Percentiles rank a stretch among this genome's conserved stretches.
Conservation (phyloP, 257 asterid species). For the Eucommia ulmoides region DNA sequence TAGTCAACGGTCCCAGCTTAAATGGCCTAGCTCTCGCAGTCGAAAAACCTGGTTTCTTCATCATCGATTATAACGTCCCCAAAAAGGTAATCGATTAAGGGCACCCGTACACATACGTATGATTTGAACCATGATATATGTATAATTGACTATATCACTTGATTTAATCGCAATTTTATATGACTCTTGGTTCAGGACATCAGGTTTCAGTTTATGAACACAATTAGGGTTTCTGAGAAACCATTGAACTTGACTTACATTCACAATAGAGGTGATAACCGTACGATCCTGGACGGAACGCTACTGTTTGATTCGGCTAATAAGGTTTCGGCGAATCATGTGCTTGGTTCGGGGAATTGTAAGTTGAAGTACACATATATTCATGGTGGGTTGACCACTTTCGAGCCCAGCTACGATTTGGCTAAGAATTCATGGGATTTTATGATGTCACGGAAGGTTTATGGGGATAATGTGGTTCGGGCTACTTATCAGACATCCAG, state of each 20-base stretch:
- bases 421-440: slow-evolving; percentile 84
- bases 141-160: not conserved
- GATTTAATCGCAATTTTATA: not conserved
- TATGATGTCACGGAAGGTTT: slow-evolving; percentile 47
- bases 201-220: slow-evolving; percentile 80
- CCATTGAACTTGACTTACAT: slow-evolving; percentile 75
- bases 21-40: slow-evolving; percentile 66
- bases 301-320: slow-evolving; percentile 68
- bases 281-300: slow-evolving; percentile 68
- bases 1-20: slow-evolving; percentile 73
- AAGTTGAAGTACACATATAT: slow-evolving; percentile 69
- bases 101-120: not conserved
- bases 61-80: slow-evolving; percentile 81
- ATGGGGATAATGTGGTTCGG: slow-evolving; percentile 55
- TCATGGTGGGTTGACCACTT: slow-evolving; percentile 61
- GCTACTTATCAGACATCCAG: slow-evolving; percentile 75
- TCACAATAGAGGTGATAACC: slow-evolving; percentile 49
- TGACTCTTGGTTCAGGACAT: slow-evolving; percentile 44
- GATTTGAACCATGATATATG: not conserved
- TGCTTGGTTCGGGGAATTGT: slow-evolving; percentile 56
- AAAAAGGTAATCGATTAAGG: slow-evolving; percentile 31
- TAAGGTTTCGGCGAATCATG: slow-evolving; percentile 80
- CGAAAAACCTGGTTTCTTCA: slow-evolving; percentile 84
- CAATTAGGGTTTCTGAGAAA: slow-evolving; percentile 52
- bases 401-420: slow-evolving; percentile 78